Base-by-base conservation (phyloP, 257 asterid genomes). In the Capsicum chinense region DNA sequence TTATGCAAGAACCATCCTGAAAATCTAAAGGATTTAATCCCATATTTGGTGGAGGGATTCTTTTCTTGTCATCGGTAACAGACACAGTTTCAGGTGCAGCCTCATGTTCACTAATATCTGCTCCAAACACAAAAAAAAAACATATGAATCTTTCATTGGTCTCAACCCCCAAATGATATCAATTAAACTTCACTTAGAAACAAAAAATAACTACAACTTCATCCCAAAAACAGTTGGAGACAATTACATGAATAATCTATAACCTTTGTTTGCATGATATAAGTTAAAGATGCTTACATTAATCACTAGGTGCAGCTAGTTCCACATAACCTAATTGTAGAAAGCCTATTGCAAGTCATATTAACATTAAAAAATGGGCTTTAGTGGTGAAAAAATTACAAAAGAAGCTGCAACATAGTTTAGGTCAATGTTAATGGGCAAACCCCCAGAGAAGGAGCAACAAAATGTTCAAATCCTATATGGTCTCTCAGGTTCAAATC, bases 1-100 rank as follows among this genome's bases (percentile, higher is more conserved):
- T 95, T 83, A 91, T 86, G 83, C 93, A 95, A 74, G 95, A 89
- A 21, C 90, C 94, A 69, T 94, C 98, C 10, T 82, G 88, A 87
- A 84, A 90, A 85, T 89, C 94, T 13, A 87, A 87, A 10, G 97
- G 94, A 83, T 87, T 79, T 60, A 90, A 83, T 79, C 89, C 91
- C 79, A 88, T 39, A 67, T 86, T 81, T 26, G 95, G 93, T 17
- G 88, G 86, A 69, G 85, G 89, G 86, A 86, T 94, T 83, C 83
- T 87, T 79, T 90, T 93, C 42, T 93, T 93, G 76, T 89, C 90
- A 82, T 92, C 97, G 52, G 89, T 69, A 62, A 84, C 82, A 42
- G 87, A 67, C 56, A 90, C 90, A 10, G 89, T 2, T 78, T 92
- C 97, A 52, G 89, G 78, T 67, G 84, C 84, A 47, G 88, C 59